A percentile compares a stretch with the other conserved stretches of the same genome.
Conservation (phyloP, 768 basidiomycete genomes). For the Leccinum arenicola region DNA sequence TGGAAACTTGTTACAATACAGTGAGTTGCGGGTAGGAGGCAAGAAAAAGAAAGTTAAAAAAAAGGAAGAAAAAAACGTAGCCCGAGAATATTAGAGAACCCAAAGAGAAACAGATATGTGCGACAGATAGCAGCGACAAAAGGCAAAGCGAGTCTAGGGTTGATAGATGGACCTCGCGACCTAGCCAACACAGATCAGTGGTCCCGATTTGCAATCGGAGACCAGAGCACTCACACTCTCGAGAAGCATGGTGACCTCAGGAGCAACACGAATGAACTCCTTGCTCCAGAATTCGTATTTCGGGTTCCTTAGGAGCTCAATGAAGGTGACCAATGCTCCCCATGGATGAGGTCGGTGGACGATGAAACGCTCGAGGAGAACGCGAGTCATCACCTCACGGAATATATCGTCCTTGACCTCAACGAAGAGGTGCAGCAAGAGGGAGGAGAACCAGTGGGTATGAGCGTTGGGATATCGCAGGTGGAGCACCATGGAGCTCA, state of each 20-base stretch:
- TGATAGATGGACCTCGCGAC: conserved; percentile 77
- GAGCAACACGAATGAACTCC: conserved; percentile 79
- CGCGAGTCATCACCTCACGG: conserved; percentile 81
- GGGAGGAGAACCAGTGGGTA: conserved; percentile 95
- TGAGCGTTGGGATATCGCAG: conserved; percentile 97
- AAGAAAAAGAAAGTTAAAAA: conserved; percentile 23
- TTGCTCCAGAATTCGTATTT: conserved; percentile 92
- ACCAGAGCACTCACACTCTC: conserved; percentile 61
- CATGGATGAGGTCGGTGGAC: conserved; percentile 96
- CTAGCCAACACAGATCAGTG: conserved; percentile 35
- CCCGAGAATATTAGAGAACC: conserved; percentile 37
- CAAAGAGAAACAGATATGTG: conserved; percentile 71
- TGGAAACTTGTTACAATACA: conserved; percentile 77
- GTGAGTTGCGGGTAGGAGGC: conserved; percentile 48
- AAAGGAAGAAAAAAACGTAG: conserved; percentile 3
- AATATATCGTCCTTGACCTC: conserved; percentile 76
- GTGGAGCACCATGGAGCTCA: conserved; percentile 91
- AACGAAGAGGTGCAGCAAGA: conserved; percentile 83
- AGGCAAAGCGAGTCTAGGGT: conserved; percentile 62
- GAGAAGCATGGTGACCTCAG: conserved; percentile 81
- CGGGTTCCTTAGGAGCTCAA: conserved; percentile 86
- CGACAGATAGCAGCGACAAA: conserved; percentile 75
- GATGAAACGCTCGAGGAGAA: conserved; percentile 90
- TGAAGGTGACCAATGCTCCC: conserved; percentile 92
- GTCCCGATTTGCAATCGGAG: not conserved